These are phyloP conservation scores for Torulaspora pretoriensis DNA, from an alignment of 1,139 yeast species.

Conservation along the genomic window DNA sequence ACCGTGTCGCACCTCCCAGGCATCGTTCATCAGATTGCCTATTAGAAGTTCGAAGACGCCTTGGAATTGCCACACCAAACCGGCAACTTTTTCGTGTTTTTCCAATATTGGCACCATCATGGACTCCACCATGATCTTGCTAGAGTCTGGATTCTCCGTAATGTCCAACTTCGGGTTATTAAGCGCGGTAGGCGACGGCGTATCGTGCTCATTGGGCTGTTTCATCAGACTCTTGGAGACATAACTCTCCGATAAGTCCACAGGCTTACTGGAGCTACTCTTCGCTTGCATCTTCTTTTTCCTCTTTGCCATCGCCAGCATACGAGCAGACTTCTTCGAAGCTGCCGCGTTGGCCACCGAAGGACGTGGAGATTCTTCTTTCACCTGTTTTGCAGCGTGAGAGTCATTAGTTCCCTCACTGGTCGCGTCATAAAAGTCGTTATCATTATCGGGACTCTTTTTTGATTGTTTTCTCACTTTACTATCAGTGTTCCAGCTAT, in stretches of 20 bases:
- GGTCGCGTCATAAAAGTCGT: slow-evolving; percentile 15
- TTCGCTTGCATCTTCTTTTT: slow-evolving; percentile 81
- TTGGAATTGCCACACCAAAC: slow-evolving; percentile 90
- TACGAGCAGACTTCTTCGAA: slow-evolving; percentile 61
- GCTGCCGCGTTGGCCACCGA: slow-evolving; percentile 10
- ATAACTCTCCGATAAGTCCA: slow-evolving; percentile 76
- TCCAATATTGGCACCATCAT: slow-evolving; percentile 68
- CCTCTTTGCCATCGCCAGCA: slow-evolving; percentile 90
- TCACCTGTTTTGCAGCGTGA: slow-evolving; percentile 10
- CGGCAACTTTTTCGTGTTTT: slow-evolving; percentile 71
- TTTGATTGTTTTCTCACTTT: slow-evolving; percentile 15
- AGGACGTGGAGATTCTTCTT: slow-evolving; percentile 13
- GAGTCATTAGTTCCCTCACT: not conserved
- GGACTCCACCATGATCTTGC: slow-evolving; percentile 79
- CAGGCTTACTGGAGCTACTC: slow-evolving; percentile 52
- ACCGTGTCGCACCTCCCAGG: slow-evolving; percentile 96
- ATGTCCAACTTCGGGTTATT: slow-evolving; percentile 46
- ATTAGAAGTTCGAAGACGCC: slow-evolving; percentile 88
- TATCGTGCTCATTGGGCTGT: slow-evolving; percentile 6
- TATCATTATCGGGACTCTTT: slow-evolving; percentile 19
- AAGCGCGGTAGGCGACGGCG: slow-evolving; percentile 24
- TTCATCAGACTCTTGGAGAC: slow-evolving; percentile 53
- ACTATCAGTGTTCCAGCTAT: slow-evolving; percentile 28
- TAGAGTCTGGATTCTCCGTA: slow-evolving; percentile 76
- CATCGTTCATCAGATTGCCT: slow-evolving; percentile 75